These are phyloP conservation scores for Colletotrichum sp. DNA, from an alignment of 2,329 filamentous ascomycete species.

Conservation along the genomic window DNA sequence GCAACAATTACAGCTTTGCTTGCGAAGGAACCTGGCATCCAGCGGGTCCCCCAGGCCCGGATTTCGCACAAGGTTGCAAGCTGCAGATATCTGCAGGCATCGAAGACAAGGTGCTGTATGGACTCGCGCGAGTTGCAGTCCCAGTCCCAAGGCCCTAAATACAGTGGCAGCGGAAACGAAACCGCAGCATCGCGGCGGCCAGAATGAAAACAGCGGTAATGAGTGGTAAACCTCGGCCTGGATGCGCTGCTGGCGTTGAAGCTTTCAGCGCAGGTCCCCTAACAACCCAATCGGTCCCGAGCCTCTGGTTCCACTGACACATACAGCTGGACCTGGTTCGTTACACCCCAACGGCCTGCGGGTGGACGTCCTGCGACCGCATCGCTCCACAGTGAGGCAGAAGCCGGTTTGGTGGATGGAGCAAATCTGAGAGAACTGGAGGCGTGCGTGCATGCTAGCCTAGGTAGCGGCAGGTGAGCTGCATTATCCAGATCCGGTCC, in stretches of 20 bases:
- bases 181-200: not conserved
- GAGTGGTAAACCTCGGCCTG: not conserved
- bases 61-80: not conserved
- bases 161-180: not conserved
- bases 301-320: constrained; percentile 13
- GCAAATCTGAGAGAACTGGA: not conserved
- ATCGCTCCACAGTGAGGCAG: not conserved
- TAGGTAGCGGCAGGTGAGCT: not conserved
- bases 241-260: not conserved
- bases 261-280: not conserved
- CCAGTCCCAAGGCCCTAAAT: not conserved
- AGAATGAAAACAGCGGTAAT: not conserved
- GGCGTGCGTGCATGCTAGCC: not conserved
- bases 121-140: not conserved
- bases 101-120: not conserved
- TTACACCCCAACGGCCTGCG: constrained; percentile 9
- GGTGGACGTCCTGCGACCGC: not conserved
- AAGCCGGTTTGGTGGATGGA: not conserved
- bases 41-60: not conserved
- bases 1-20: not conserved
- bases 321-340: constrained; percentile 1
- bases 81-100: not conserved
- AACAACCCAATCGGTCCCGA: constrained; percentile 15
- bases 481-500: not conserved
- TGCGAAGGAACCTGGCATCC: not conserved